Conservation (phyloP, 371 early-diverging fungal genomes). For the Syncephalastrum monosporum region DNA sequence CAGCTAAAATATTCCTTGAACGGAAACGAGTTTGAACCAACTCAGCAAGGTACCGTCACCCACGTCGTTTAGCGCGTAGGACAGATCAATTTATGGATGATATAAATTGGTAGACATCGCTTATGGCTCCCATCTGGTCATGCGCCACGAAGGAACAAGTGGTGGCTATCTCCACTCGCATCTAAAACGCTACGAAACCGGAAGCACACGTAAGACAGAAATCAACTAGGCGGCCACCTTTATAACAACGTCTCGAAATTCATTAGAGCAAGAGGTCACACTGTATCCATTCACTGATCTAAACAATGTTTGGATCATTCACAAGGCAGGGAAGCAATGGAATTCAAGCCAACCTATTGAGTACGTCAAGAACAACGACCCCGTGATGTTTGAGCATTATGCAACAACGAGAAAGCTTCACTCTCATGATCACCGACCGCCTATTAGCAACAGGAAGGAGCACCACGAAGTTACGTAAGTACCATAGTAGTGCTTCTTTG, state of each 20-base stretch:
- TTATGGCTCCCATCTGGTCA: conserved; percentile 75
- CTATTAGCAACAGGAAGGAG: conserved; percentile 23
- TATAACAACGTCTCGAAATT: not conserved
- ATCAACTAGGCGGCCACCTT: not conserved
- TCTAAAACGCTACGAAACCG: conserved; percentile 70
- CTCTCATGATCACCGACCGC: conserved; percentile 81
- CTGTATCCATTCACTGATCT: conserved; percentile 84
- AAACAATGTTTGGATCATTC: conserved; percentile 86
- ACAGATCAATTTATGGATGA: not conserved
- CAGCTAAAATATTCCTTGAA: conserved; percentile 60
- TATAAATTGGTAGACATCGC: conserved; percentile 59
- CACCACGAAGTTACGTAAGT: conserved; percentile 43
- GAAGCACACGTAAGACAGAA: conserved; percentile 65
- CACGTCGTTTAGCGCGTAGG: not conserved
- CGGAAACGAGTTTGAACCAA: conserved; percentile 24
- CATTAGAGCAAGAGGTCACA: conserved; percentile 89
- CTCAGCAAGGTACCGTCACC: conserved; percentile 20
- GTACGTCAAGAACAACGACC: conserved; percentile 59
- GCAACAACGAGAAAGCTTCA: conserved; percentile 71
- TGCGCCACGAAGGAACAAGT: conserved; percentile 71
- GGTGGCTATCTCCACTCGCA: conserved; percentile 92
- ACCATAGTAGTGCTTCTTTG: conserved; percentile 11
- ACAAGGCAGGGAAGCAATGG: conserved; percentile 36
- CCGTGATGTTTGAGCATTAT: conserved; percentile 76
- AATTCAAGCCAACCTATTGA: conserved; percentile 37